Conservation (phyloP, 345 rosid genomes). For the Rhizophora apiculata region DNA sequence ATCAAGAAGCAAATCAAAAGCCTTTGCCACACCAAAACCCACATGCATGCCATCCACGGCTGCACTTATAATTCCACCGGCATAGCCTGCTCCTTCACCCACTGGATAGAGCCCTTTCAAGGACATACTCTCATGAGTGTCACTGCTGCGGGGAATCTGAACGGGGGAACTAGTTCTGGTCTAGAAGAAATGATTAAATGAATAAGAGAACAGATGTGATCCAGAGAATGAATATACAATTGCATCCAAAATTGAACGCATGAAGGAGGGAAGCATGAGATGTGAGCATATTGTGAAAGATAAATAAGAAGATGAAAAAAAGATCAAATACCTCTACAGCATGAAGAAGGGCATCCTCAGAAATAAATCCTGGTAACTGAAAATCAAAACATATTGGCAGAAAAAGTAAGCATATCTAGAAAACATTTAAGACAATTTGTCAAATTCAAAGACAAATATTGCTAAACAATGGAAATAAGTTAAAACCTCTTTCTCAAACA, state of each 20-base stretch:
- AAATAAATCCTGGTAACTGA: slow-evolving; percentile 89
- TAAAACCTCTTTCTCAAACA: slow-evolving; percentile 78
- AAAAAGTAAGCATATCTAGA: slow-evolving; percentile 8
- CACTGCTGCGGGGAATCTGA: slow-evolving; percentile 61
- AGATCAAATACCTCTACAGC: slow-evolving; percentile 73
- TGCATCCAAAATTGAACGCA: slow-evolving; percentile 3
- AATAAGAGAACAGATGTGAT: background rate
- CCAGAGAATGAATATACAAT: background rate
- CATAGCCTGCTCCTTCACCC: slow-evolving; percentile 99
- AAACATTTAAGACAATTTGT: background rate
- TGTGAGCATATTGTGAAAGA: no score
- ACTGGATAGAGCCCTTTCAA: slow-evolving; percentile 80
- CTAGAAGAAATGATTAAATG: slow-evolving; percentile 37
- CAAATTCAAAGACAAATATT: background rate
- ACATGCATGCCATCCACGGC: slow-evolving; percentile 94
- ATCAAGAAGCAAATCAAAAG: slow-evolving; percentile 46
- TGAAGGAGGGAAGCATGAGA: background rate
- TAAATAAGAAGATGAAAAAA: background rate
- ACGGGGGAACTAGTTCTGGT: slow-evolving; percentile 91
- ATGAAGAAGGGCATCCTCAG: slow-evolving; percentile 85
- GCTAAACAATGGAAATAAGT: background rate
- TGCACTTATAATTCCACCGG: slow-evolving; percentile 97
- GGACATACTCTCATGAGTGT: slow-evolving; percentile 73
- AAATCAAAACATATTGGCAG: slow-evolving; percentile 19
- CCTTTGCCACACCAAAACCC: slow-evolving; percentile 81